A percentile compares a stretch with the other conserved stretches of the same genome.
phyloP scores from a whole-genome alignment of 331 rosid genomes.

The Pyracantha coccinea region DNA sequence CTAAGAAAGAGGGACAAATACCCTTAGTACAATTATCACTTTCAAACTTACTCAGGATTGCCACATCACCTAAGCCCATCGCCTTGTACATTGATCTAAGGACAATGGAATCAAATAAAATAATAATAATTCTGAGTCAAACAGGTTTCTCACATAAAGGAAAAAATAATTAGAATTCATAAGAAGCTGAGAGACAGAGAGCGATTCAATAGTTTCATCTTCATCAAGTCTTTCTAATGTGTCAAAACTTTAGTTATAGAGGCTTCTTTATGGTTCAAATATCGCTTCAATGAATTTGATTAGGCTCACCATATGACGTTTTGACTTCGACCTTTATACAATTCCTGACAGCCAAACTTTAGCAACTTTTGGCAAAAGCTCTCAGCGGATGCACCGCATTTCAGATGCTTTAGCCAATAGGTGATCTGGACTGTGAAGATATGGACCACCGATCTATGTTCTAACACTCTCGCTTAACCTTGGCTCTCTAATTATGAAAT shows the following conservation, averaged over 20 bases:
- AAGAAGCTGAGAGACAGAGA: neutral
- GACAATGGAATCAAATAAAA: neutral
- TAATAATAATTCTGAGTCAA: neutral
- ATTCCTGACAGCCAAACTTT: neutral
- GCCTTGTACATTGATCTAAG: neutral
- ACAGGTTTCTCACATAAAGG: neutral
- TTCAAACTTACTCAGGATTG: neutral
- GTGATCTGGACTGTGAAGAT: neutral
- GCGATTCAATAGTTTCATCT: neutral
- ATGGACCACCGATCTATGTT: neutral
- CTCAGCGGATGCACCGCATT: neutral
- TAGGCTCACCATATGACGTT: neutral
- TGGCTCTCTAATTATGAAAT: neutral
- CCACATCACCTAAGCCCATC: neutral
- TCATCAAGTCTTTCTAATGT: neutral
- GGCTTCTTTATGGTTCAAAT: neutral
- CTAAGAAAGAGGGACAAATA: constrained; percentile 21
- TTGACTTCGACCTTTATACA: neutral
- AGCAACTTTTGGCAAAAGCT: neutral
- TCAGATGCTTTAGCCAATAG: neutral
- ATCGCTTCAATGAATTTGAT: neutral
- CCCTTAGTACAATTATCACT: neutral
- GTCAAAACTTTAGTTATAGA: neutral
- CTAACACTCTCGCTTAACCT: neutral
- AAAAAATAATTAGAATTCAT: neutral